These are phyloP conservation scores for Saccharum hybrid DNA, from an alignment of 202 grass and related monocot species.

Conservation along the genomic window DNA sequence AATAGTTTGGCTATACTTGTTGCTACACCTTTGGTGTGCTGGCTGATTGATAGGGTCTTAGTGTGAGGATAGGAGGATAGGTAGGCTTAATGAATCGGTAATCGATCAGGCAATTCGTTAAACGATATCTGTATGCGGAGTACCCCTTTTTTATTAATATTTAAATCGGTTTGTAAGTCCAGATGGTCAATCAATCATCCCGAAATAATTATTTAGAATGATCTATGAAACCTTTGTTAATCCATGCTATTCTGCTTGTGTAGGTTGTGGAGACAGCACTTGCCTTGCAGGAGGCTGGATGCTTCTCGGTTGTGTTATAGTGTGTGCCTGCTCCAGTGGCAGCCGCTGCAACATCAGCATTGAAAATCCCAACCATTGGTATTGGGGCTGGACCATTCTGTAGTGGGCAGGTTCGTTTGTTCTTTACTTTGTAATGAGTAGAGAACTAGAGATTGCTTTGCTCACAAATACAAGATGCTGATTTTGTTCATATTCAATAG, in stretches of 20 bases:
- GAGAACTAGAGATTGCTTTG: background rate
- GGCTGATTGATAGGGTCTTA: background rate
- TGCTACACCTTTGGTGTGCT: constrained; percentile 2
- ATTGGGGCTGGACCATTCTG: constrained; percentile 96
- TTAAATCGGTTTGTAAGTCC: too few species aligned
- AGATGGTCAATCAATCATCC: too few species aligned
- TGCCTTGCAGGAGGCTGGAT: constrained; percentile 89
- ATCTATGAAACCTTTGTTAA: too few species aligned
- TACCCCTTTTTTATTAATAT: too few species aligned
- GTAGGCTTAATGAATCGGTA: too few species aligned
- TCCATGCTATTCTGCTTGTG: constrained; percentile 30
- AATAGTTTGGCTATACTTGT: background rate
- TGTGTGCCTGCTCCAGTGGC: constrained; percentile 92
- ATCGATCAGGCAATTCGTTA: too few species aligned
- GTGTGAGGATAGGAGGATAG: too few species aligned
- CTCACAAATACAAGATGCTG: background rate
- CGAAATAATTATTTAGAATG: too few species aligned
- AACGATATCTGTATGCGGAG: too few species aligned
- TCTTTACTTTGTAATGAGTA: background rate
- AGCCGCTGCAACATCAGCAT: constrained; percentile 77
- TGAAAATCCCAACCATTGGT: constrained; percentile 90
- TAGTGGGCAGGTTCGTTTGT: constrained; percentile 75
- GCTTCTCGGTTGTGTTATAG: constrained; percentile 88
- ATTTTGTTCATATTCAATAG: background rate
- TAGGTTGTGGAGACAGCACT: constrained; percentile 96